Conservation (phyloP, 108 stramenopile genomes). For the Cyclostephanos invisitatus region DNA sequence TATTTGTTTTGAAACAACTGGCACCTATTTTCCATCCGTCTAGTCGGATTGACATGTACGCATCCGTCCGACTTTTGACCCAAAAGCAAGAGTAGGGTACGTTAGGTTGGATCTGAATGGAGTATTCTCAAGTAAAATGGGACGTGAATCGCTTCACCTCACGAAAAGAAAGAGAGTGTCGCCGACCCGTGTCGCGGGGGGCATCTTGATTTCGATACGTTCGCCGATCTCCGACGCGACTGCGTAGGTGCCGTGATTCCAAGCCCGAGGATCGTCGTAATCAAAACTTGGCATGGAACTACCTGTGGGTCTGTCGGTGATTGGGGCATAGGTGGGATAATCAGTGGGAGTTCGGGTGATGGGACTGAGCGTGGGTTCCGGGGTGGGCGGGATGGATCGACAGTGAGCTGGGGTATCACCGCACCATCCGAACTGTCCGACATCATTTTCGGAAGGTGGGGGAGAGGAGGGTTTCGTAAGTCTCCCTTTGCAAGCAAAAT, state of each 20-base stretch:
- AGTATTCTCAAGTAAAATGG: not conserved
- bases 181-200: conserved; percentile 30
- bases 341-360: not conserved
- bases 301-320: not conserved
- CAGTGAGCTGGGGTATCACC: not conserved
- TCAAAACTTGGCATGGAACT: not conserved
- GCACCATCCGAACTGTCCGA: not conserved
- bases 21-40: conserved; percentile 33
- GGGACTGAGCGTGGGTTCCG: not conserved
- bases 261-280: conserved; percentile 7
- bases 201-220: conserved; percentile 27
- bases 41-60: conserved; percentile 25
- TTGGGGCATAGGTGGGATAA: not conserved
- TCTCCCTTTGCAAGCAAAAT: not conserved
- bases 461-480: not conserved
- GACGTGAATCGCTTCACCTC: not conserved
- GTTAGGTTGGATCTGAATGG: not conserved
- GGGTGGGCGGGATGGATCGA: not conserved
- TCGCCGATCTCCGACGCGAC: conserved; percentile 24
- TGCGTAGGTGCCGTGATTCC: conserved; percentile 42
- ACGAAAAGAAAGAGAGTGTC: conserved; percentile 30
- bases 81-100: too few species aligned
- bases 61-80: conserved; percentile 37
- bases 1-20: conserved; percentile 42
- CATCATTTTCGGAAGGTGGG: not conserved